phyloP scores from a whole-genome alignment of 352 stramenopile genomes.

The Phytophthora foliorum region DNA sequence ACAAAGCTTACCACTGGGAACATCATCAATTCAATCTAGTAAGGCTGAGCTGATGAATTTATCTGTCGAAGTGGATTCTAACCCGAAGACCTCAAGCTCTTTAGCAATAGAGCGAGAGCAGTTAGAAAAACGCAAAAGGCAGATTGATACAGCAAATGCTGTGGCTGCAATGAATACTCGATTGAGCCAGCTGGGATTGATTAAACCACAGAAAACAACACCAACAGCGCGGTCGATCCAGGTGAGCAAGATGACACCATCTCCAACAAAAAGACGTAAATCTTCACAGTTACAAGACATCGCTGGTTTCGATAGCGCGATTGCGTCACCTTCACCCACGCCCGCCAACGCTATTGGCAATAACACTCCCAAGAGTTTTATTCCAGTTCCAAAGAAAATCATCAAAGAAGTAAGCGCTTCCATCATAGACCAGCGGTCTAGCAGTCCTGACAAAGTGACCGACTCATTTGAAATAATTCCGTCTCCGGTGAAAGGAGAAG shows the following conservation, averaged over 20 bases:
- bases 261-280: constrained; percentile 7
- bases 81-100: constrained; percentile 37
- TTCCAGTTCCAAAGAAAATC: background rate
- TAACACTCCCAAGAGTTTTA: background rate
- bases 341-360: background rate
- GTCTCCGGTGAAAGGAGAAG: background rate
- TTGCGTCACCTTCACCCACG: background rate
- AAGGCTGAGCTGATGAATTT: constrained; percentile 46
- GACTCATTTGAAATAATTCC: background rate
- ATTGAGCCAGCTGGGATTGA: constrained; percentile 67
- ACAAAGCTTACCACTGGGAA: background rate
- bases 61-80: constrained; percentile 34
- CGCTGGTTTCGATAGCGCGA: background rate
- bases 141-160: constrained; percentile 78
- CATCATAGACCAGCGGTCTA: background rate
- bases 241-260: background rate
- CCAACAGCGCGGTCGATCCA: constrained; percentile 1
- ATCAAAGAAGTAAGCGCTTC: background rate
- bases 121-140: constrained; percentile 74
- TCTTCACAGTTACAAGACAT: background rate
- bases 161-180: constrained; percentile 81
- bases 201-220: constrained; percentile 28
- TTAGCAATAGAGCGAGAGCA: constrained; percentile 77
- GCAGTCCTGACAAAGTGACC: background rate
- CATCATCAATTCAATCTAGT: background rate